Evolutionary conservation across 2,329 filamentous ascomycete genomes (phyloP).

Genomic region (Thelonectria blattea): DNA sequence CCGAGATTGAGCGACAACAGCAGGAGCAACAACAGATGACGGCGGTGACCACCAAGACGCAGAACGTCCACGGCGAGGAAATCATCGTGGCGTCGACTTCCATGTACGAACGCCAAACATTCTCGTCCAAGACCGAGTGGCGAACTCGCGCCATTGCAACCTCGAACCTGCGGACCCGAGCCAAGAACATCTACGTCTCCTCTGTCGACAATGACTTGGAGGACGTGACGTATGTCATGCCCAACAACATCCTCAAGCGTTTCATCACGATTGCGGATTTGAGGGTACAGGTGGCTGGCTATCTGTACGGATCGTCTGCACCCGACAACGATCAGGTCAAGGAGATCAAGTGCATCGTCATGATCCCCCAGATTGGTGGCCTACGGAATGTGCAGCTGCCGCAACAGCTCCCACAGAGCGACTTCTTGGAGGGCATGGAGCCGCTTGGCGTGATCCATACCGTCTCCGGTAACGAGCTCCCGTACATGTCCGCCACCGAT

Average conservation of each 20-base stretch:
- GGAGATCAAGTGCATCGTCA: conserved; percentile 94
- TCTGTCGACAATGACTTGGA: conserved; percentile 92
- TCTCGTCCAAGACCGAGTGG: conserved; percentile 99
- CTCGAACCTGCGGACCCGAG: conserved; percentile 88
- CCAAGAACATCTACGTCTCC: conserved; percentile 99
- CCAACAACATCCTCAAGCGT: conserved; percentile 96
- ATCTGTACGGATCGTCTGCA: conserved; percentile 90
- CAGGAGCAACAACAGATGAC: conserved; percentile 96
- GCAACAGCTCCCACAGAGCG: conserved; percentile 87
- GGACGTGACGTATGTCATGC: conserved; percentile 96
- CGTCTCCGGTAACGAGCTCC: conserved; percentile 89
- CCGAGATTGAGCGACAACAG: conserved; percentile 98
- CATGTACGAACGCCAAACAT: conserved; percentile 96
- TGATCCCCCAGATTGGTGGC: conserved; percentile 95
- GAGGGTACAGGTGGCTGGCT: conserved; percentile 94
- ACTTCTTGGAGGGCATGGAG: conserved; percentile 85
- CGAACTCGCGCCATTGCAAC: conserved; percentile 95
- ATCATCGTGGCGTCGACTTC: conserved; percentile 98
- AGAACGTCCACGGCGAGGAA: conserved; percentile 95
- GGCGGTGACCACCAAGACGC: conserved; percentile 96
- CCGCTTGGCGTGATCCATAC: conserved; percentile 96
- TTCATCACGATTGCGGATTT: conserved; percentile 98
- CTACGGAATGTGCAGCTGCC: conserved; percentile 91
- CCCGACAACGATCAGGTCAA: conserved; percentile 96
- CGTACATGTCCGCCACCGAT: conserved; percentile 94